Evolutionary conservation across 148 eudicot genomes (phyloP).

Genomic region (Chenopodium formosanum): DNA sequence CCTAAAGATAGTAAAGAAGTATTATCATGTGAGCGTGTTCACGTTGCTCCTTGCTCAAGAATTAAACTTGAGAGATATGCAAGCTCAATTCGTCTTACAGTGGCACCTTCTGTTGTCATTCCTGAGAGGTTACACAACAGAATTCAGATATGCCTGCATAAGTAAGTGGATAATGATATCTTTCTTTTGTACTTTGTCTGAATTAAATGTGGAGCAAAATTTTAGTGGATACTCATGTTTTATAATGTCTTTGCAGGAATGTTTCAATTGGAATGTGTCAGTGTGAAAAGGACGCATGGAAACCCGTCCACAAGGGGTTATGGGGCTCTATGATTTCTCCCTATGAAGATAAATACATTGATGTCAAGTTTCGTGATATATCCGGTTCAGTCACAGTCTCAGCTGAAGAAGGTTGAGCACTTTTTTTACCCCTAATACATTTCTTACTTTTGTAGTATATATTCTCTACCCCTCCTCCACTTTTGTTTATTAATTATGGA

Average conservation of each 20-base stretch:
- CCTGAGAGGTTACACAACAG: conserved; percentile 67
- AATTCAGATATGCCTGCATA: conserved; percentile 81
- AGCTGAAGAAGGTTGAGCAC: conserved; percentile 61
- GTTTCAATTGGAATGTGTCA: conserved; percentile 73
- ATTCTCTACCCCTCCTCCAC: not conserved
- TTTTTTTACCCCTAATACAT: not conserved
- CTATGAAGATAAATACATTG: conserved; percentile 69
- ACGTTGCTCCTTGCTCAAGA: conserved; percentile 65
- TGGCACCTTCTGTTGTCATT: conserved; percentile 77
- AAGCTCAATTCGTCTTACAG: conserved; percentile 51
- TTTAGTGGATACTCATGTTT: not conserved
- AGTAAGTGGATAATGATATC: conserved; percentile 39
- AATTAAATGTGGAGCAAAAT: not conserved
- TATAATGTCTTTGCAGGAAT: conserved; percentile 52
- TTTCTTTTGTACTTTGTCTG: not conserved
- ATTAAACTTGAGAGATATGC: conserved; percentile 65
- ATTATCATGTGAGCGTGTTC: conserved; percentile 64
- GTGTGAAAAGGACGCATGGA: conserved; percentile 81
- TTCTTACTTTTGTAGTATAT: not conserved
- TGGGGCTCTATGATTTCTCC: conserved; percentile 79
- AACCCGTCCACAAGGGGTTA: conserved; percentile 55
- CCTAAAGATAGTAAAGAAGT: conserved; percentile 50
- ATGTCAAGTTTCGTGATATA: conserved; percentile 70
- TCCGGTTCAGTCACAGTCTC: conserved; percentile 72
- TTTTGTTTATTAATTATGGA: not conserved